A percentile compares a stretch with the other conserved stretches of the same genome.
phyloP scores from a whole-genome alignment of 192 early-diverging fungal genomes.

The Coemansia sp. region DNA sequence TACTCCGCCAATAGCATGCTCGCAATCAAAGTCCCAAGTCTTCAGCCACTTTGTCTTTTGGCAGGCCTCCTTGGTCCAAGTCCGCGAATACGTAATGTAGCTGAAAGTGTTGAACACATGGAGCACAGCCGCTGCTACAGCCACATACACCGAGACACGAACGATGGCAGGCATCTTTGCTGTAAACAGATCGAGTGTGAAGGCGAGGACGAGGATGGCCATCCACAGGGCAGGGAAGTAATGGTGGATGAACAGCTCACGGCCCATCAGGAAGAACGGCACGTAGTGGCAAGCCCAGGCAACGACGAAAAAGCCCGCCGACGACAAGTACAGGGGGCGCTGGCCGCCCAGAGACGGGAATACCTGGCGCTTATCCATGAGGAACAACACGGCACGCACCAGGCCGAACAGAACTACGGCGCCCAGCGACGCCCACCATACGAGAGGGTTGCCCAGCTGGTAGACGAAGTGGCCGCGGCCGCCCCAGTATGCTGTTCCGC shows the following conservation, averaged over 20 bases:
- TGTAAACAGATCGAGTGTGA: conserved; percentile 73
- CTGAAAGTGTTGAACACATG: conserved; percentile 68
- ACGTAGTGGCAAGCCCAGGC: conserved; percentile 86
- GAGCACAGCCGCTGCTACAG: conserved; percentile 55
- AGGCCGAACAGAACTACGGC: conserved; percentile 61
- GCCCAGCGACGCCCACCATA: conserved; percentile 76
- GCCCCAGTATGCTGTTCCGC: conserved; percentile 91
- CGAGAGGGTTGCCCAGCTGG: conserved; percentile 86
- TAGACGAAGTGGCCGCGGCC: conserved; percentile 75
- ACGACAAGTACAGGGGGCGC: conserved; percentile 56
- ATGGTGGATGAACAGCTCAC: conserved; percentile 92
- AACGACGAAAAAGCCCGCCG: conserved; percentile 68
- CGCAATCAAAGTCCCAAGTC: conserved; percentile 85
- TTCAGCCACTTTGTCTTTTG: conserved; percentile 72
- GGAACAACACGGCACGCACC: conserved; percentile 51
- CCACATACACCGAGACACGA: conserved; percentile 52
- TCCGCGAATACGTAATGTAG: conserved; percentile 79
- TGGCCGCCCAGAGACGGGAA: conserved; percentile 30
- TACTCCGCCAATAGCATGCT: conserved; percentile 50
- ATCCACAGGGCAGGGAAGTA: conserved; percentile 95
- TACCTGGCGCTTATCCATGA: conserved; percentile 64
- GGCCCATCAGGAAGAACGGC: conserved; percentile 88
- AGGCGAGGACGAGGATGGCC: conserved; percentile 74
- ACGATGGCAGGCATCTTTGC: conserved; percentile 52
- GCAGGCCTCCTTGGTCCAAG: conserved; percentile 76